These are phyloP conservation scores for Kregervanrija pseudodelftensis DNA, from an alignment of 805 yeast genomes.

Conservation along the genomic window DNA sequence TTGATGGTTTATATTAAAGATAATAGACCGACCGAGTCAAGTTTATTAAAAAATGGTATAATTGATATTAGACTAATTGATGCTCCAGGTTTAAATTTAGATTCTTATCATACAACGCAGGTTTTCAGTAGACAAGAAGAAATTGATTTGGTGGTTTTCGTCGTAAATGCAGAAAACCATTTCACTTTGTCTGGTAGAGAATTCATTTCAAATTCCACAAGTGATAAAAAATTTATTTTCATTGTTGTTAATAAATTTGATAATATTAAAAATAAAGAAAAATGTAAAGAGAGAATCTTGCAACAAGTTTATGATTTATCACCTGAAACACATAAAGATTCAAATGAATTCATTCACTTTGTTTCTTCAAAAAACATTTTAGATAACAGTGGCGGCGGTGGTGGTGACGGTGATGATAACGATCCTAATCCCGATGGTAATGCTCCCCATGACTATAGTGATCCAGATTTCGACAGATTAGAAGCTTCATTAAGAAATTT, in stretches of 20 bases:
- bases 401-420: constrained; percentile 31
- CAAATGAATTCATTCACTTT: constrained; percentile 90
- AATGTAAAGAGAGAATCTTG: constrained; percentile 69
- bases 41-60: constrained; percentile 79
- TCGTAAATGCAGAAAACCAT: constrained; percentile 93
- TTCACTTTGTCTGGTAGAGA: constrained; percentile 92
- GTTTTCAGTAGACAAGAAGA: constrained; percentile 95
- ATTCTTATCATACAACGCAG: constrained; percentile 88
- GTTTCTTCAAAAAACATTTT: constrained; percentile 58
- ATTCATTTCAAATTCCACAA: constrained; percentile 82
- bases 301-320: constrained; percentile 80
- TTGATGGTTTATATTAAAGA: constrained; percentile 81
- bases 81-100: constrained; percentile 95
- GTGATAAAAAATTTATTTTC: constrained; percentile 85
- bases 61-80: constrained; percentile 90
- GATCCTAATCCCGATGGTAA: constrained; percentile 24
- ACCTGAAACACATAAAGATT: constrained; percentile 85
- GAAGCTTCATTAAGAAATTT: constrained; percentile 83
- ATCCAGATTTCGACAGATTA: constrained; percentile 71
- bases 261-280: constrained; percentile 69
- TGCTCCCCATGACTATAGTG: constrained; percentile 9
- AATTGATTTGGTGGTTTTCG: constrained; percentile 92
- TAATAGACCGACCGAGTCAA: constrained; percentile 54
- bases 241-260: constrained; percentile 94
- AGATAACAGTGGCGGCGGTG: constrained; percentile 25